Conservation (phyloP, 164 flowering plant genomes). For the Aristolochia contorta region DNA sequence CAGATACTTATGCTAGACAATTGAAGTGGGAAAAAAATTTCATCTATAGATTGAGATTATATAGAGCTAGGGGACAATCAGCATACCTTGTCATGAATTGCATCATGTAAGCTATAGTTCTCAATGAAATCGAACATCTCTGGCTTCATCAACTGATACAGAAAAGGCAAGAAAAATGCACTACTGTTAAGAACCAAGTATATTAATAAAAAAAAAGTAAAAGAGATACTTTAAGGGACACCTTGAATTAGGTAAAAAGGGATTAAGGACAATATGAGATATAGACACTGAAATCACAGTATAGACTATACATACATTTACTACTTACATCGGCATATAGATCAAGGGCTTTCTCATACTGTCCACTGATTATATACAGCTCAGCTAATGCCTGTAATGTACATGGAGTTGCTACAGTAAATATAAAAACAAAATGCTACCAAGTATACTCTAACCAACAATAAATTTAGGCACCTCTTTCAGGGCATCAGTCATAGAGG, state of each 20-base stretch:
- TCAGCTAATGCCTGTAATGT: constrained; percentile 81
- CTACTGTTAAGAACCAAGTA: not conserved
- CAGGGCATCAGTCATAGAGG: constrained; percentile 81
- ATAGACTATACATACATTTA: not conserved
- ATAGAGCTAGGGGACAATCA: constrained; percentile 1
- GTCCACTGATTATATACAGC: constrained; percentile 75
- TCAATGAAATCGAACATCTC: constrained; percentile 83
- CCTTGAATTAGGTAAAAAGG: not conserved
- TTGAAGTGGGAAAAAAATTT: not conserved
- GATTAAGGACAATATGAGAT: not conserved
- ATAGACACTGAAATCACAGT: not conserved
- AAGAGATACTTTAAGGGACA: not conserved
- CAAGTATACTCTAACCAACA: not conserved
- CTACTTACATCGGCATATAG: constrained; percentile 94
- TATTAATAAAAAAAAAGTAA: not conserved
- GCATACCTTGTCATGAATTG: constrained; percentile 79
- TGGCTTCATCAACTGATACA: constrained; percentile 79
- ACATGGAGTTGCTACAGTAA: not conserved
- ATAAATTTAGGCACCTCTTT: constrained; percentile 51
- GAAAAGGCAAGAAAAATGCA: constrained; percentile 6
- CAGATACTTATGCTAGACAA: not conserved
- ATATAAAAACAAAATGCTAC: not conserved
- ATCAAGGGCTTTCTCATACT: constrained; percentile 76
- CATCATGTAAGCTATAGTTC: constrained; percentile 73
- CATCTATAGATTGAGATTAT: not conserved